Conservation (phyloP, 768 basidiomycete species). For the Tulasnella sp. region DNA sequence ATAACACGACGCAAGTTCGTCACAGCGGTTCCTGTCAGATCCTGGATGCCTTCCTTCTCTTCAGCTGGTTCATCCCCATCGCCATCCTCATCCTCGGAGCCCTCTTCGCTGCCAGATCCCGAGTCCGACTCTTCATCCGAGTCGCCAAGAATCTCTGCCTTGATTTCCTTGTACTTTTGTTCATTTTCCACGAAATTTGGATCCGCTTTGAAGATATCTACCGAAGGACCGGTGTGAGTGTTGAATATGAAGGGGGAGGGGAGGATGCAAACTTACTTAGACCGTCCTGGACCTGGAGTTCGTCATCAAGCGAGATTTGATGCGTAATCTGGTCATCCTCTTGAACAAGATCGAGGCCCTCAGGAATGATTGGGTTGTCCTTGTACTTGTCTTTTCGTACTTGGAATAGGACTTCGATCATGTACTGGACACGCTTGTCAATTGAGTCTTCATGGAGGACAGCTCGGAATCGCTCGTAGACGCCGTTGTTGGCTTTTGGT, state of each 20-base stretch:
- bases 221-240: background rate
- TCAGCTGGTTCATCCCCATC: constrained; percentile 60
- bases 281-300: constrained; percentile 91
- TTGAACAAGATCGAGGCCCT: constrained; percentile 94
- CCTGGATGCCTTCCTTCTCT: constrained; percentile 88
- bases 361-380: constrained; percentile 93
- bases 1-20: constrained; percentile 93
- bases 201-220: constrained; percentile 96
- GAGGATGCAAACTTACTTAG: constrained; percentile 68
- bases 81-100: constrained; percentile 65
- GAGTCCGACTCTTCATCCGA: constrained; percentile 62
- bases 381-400: constrained; percentile 99
- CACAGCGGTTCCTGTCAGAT: constrained; percentile 92
- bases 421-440: constrained; percentile 96
- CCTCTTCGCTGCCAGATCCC: constrained; percentile 57
- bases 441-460: constrained; percentile 94
- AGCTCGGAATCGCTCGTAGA: constrained; percentile 95
- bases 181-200: constrained; percentile 87
- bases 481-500: constrained; percentile 91
- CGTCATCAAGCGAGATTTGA: constrained; percentile 87
- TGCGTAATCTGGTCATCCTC: constrained; percentile 99
- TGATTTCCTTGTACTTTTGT: constrained; percentile 90
- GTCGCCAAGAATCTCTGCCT: constrained; percentile 89
- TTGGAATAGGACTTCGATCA: constrained; percentile 99
- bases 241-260: constrained; percentile 11